A percentile compares a stretch with the other conserved stretches of the same genome.
Evolutionary conservation across 192 early-diverging fungal genomes (phyloP).

Genomic region (Backusella australiensis): DNA sequence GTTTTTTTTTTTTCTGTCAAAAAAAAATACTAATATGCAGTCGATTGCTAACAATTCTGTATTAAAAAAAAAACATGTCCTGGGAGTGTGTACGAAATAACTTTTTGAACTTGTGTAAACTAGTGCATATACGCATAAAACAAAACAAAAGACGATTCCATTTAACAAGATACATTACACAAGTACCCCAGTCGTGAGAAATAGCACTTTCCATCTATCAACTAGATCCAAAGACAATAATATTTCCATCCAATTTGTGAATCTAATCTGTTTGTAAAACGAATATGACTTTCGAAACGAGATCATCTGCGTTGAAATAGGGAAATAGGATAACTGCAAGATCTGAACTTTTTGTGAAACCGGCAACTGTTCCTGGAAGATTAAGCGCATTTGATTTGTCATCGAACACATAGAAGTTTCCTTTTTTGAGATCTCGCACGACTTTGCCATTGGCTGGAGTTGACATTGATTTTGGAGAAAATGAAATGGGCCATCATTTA

Average conservation of each 20-base stretch:
- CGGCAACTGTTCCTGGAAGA: background rate
- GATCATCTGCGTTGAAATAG: no score
- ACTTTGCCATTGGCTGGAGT: constrained; percentile 2
- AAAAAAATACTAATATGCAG: background rate
- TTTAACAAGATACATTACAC: background rate
- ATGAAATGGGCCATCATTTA: background rate
- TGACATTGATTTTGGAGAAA: constrained; percentile 5
- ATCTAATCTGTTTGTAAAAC: no score
- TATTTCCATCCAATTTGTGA: no score
- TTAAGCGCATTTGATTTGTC: background rate
- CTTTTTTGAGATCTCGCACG: background rate
- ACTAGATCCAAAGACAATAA: no score
- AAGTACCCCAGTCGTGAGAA: background rate
- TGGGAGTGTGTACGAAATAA: background rate
- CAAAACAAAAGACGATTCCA: no score
- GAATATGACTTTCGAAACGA: no score
- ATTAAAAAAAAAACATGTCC: no score
- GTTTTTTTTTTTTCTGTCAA: background rate
- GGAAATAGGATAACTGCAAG: background rate
- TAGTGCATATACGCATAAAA: no score
- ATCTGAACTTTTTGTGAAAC: background rate
- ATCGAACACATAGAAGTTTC: background rate
- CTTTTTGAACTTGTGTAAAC: no score
- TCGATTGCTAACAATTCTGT: no score
- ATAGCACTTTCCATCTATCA: no score